These are phyloP conservation scores for Cicer yamashitae DNA, from an alignment of 306 rosid genomes.

Conservation along the genomic window DNA sequence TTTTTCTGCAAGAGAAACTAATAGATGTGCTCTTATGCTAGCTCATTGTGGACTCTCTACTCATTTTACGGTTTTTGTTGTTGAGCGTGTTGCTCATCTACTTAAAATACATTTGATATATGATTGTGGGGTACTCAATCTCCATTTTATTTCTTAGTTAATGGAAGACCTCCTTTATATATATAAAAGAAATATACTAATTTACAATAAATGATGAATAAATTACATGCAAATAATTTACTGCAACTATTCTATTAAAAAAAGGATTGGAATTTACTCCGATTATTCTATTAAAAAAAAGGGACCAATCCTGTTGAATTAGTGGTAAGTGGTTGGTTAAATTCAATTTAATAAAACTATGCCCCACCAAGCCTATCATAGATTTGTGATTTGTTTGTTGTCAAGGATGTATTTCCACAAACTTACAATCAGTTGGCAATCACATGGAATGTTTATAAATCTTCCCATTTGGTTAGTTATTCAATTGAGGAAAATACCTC, in stretches of 20 bases:
- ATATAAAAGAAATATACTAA: conserved; percentile 6
- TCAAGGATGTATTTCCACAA: conserved; percentile 27
- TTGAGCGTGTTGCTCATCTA: too few species aligned
- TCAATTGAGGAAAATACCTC: conserved; percentile 55
- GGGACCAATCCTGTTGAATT: conserved; percentile 39
- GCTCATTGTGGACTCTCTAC: too few species aligned
- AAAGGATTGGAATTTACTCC: too few species aligned
- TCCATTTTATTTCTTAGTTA: too few species aligned
- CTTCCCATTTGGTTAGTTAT: conserved; percentile 50
- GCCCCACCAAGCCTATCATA: conserved; percentile 43
- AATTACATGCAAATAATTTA: conserved; percentile 29
- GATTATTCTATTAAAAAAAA: too few species aligned
- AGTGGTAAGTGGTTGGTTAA: conserved; percentile 38
- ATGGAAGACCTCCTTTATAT: not conserved
- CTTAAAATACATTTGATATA: too few species aligned
- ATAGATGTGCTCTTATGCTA: too few species aligned
- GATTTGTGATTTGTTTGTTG: conserved; percentile 40
- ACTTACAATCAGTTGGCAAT: conserved; percentile 57
- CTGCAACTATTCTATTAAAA: not conserved
- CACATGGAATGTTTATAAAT: conserved; percentile 73
- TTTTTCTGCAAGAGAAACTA: too few species aligned
- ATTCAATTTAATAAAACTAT: conserved; percentile 41
- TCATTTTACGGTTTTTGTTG: too few species aligned
- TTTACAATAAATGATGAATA: conserved; percentile 22
- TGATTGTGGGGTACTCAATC: too few species aligned